Base-by-base conservation (phyloP, 768 basidiomycete genomes). In the Clathrus columnatus region DNA sequence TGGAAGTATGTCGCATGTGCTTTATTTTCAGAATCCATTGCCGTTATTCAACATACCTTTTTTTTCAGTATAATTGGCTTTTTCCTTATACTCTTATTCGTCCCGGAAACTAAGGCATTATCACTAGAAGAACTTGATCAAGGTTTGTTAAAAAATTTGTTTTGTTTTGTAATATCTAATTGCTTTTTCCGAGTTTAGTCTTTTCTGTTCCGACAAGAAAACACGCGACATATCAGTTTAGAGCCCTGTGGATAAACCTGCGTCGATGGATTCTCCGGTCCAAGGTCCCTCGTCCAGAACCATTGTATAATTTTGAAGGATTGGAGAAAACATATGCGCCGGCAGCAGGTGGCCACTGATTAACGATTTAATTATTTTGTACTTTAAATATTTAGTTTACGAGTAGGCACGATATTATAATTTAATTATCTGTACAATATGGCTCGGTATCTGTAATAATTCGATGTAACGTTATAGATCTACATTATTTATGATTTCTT, bases 31-130 rank as follows among this genome's bases (percentile, higher is more conserved):
- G 14, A 42, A 18, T 18, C 14, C 14, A 18, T 42, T 42, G 41
- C 41, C 41, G 14, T 14, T 14, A 14, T 42, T 42, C n/a, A n/a
- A n/a, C n/a, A n/a, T n/a, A n/a, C n/a, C n/a, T 4, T 32, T 14
- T 32, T 32, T 36, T 36, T 36, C 36, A 36, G 36, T n/a, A 36
- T 81, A 10, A 57, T 84, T 23, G 82, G 81, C 57, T 80, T 80
- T 63, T 51, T 84, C 49, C 72, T 78, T 32, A 74, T 84, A 57
- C 70, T 85, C 29, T 67, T 84, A 18, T 84, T 84, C 60, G 75
- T 86, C 11, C 84, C 82, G 43, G 84, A 86, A 72, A 86, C 84
- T 36, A 85, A 85, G 69, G 76, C 80, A 2, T 74, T 79, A 48
- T 78, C 83, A 14, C 72, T 86, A 29, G 84, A 85, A 66, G 85